Base-by-base conservation (phyloP, 2,329 filamentous ascomycete species). In the Leptographium galeiforme region DNA sequence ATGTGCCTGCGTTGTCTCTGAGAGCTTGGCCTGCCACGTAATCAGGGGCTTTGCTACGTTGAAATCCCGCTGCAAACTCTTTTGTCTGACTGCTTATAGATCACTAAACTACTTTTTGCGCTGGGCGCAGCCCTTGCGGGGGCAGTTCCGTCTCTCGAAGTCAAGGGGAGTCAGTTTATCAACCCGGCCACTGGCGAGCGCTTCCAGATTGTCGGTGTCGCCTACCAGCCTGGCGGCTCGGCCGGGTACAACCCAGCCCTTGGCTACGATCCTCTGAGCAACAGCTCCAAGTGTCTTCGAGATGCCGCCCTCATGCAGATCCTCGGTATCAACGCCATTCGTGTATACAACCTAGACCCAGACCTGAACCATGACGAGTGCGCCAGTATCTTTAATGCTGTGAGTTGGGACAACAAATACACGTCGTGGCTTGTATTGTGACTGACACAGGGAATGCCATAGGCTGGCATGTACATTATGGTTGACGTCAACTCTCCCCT, bases 321-420 rank as follows among this genome's bases (percentile, higher is more conserved):
- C 52, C 71, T 84, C 53, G 79, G 81, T 57, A 71, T 84, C 64
- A 85, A 85, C 69, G 72, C 81, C 57, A 80, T 85, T 62, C 81
- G 82, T 50, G 79, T 84, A n/a, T 85, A 84, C 70, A 84, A 84
- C 70, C 66, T 84, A 57, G 75, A 81, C 64, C 81, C 81, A 34
- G 66, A 82, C 61, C 66, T 83, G 57, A 83, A 84, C 71, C 81
- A 84, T 63, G 80, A 84, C 59, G 72, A 77, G 58, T 85, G 81
- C 62, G 81, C 78, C 55, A 81, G 77, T 60, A 81, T 84, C 61
- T 85, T 84, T 72, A 84, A 85, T 59, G 75, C 77, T 32, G 74
- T 71, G 59, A 53, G 66, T 66, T 32, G 10, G 7, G 8, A 12
- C 13, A 5, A 25, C 14, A 4, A 36, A 16, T 16, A 19, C 32